A percentile compares a stretch with the other conserved stretches of the same genome.
Conservation (phyloP, 2,329 filamentous ascomycete species). For the Sodiomyces alkalinus region DNA sequence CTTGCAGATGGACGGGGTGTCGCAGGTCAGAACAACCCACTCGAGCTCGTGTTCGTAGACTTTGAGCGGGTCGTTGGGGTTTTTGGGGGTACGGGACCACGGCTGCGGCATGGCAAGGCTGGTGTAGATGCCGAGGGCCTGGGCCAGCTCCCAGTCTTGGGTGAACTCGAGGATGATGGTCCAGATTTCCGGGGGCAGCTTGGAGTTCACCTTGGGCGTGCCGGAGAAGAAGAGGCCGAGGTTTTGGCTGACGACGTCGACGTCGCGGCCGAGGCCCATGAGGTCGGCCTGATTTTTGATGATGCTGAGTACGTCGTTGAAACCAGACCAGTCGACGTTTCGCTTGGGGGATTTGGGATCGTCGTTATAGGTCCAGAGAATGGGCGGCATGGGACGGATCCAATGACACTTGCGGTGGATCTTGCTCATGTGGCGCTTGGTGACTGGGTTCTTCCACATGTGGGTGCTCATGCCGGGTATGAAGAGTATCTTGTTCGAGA, state of each 20-base stretch:
- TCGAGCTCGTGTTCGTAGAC: conserved; percentile 68
- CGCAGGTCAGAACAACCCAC: conserved; percentile 65
- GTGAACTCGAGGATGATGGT: conserved; percentile 72
- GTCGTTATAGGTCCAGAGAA: conserved; percentile 65
- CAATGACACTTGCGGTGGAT: conserved; percentile 74
- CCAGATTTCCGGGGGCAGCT: conserved; percentile 77
- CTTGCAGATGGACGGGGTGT: conserved; percentile 54
- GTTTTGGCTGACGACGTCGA: conserved; percentile 35
- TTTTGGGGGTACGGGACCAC: conserved; percentile 48
- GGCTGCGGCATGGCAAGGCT: conserved; percentile 56
- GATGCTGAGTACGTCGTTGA: conserved; percentile 57
- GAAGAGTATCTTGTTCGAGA: conserved; percentile 69
- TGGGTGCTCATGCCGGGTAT: conserved; percentile 79
- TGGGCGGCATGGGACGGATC: conserved; percentile 67
- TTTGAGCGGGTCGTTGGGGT: conserved; percentile 48
- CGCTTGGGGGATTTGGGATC: conserved; percentile 29
- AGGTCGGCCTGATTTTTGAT: conserved; percentile 67
- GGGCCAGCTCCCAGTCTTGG: conserved; percentile 81
- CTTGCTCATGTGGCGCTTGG: conserved; percentile 74
- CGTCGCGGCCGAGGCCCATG: conserved; percentile 56
- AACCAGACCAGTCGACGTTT: conserved; percentile 44
- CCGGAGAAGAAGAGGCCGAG: conserved; percentile 17
- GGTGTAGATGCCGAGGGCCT: conserved; percentile 66
- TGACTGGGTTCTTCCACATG: conserved; percentile 85
- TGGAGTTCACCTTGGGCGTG: conserved; percentile 20